phyloP scores from a whole-genome alignment of 768 basidiomycete species.

The Mycena rebaudengoi region DNA sequence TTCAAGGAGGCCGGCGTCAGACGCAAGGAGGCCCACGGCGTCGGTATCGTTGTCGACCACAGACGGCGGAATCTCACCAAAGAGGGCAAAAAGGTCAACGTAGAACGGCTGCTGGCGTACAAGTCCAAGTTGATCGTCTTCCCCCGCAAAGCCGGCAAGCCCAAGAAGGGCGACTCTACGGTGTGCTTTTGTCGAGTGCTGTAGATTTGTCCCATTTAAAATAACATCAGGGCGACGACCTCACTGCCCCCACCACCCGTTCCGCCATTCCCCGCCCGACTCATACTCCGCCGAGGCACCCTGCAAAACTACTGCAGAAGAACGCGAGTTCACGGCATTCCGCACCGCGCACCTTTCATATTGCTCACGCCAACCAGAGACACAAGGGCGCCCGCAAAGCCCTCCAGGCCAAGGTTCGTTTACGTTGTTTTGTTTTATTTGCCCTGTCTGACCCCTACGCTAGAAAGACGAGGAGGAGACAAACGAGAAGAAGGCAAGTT shows the following conservation, averaged over 20 bases:
- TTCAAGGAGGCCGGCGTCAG: constrained; percentile 96
- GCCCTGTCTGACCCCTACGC: constrained; percentile 13
- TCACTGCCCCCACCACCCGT: constrained; percentile 80
- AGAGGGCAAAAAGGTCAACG: constrained; percentile 95
- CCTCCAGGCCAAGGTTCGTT: constrained; percentile 82
- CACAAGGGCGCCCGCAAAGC: constrained; percentile 90
- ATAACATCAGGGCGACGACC: constrained; percentile 75
- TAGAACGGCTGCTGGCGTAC: constrained; percentile 94
- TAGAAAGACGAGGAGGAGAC: constrained; percentile 94
- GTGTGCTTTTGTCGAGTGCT: constrained; percentile 60
- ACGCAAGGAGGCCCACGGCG: constrained; percentile 89
- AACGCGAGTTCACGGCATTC: constrained; percentile 91
- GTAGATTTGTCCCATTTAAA: neutral
- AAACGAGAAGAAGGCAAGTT: constrained; percentile 86
- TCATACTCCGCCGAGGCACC: constrained; percentile 80
- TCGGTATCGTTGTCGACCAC: constrained; percentile 98
- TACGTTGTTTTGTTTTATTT: neutral
- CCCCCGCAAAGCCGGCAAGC: constrained; percentile 94
- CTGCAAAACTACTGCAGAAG: constrained; percentile 91
- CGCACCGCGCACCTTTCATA: constrained; percentile 87
- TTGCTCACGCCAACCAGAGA: constrained; percentile 81
- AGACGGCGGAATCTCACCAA: constrained; percentile 95
- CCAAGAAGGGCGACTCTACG: constrained; percentile 94
- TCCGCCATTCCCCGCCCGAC: constrained; percentile 69
- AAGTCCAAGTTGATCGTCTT: constrained; percentile 93